Evolutionary conservation across 2,329 filamentous ascomycete genomes (phyloP).

Genomic region (Tolypocladium cylindrosporum): DNA sequence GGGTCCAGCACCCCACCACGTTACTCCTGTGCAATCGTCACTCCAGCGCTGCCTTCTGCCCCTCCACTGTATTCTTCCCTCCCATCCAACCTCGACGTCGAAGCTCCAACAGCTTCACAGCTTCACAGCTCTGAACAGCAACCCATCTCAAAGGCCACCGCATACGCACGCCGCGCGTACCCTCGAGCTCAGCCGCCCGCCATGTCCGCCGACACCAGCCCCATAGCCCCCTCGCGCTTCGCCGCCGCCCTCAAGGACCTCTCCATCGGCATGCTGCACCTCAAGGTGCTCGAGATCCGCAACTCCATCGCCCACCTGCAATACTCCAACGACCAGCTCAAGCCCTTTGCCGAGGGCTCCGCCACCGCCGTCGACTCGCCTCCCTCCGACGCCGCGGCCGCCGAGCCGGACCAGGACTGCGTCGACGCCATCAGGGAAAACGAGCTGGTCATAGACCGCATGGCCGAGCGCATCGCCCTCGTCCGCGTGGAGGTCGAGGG

Average conservation of each 20-base stretch:
- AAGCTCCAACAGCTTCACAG: background rate
- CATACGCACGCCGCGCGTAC: background rate
- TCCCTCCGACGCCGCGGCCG: constrained; percentile 4
- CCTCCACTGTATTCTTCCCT: background rate
- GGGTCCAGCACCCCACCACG: background rate
- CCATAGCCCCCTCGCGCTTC: constrained; percentile 55
- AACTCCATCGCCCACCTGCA: constrained; percentile 67
- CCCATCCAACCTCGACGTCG: background rate
- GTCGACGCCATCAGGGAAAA: constrained; percentile 67
- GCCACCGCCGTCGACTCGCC: constrained; percentile 17
- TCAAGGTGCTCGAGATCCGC: constrained; percentile 66
- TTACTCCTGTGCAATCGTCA: background rate
- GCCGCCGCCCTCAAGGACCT: constrained; percentile 58
- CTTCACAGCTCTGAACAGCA: background rate
- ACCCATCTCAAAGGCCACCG: background rate
- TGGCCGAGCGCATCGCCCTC: constrained; percentile 55
- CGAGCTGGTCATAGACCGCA: constrained; percentile 55
- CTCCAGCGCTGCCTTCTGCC: background rate
- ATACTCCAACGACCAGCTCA: constrained; percentile 63
- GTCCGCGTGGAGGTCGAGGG: constrained; percentile 54
- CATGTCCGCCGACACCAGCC: constrained; percentile 54
- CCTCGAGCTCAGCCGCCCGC: background rate
- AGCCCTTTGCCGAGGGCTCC: constrained; percentile 51
- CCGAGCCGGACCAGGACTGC: constrained; percentile 54
- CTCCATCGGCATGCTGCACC: constrained; percentile 54